phyloP scores from a whole-genome alignment of 352 stramenopile genomes.

The Globisporangium parvum region DNA sequence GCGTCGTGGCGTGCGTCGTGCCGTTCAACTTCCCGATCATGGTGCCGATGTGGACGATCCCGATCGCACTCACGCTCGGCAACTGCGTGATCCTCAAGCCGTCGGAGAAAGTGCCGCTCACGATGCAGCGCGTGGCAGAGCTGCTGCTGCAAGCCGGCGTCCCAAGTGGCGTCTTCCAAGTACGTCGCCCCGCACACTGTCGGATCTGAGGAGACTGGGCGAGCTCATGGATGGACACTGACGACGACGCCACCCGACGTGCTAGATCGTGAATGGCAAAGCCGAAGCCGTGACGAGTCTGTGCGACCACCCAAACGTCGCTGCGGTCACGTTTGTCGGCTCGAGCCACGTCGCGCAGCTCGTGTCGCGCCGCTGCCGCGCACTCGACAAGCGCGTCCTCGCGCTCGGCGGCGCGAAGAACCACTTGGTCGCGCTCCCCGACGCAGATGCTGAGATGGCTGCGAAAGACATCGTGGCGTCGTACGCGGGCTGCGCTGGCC shows the following conservation, averaged over 20 bases:
- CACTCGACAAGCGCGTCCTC: slow-evolving; percentile 92
- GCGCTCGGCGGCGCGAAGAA: slow-evolving; percentile 97
- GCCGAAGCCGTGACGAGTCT: slow-evolving; percentile 88
- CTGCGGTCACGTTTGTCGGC: slow-evolving; percentile 94
- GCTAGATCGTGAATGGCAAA: slow-evolving; percentile 93
- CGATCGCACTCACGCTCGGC: slow-evolving; percentile 94
- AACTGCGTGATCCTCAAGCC: slow-evolving; percentile 98
- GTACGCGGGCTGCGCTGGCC: slow-evolving; percentile 94
- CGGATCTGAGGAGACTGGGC: too few relatives aligned
- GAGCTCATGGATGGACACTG: too few relatives aligned
- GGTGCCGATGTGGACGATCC: slow-evolving; percentile 97
- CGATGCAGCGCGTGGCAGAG: slow-evolving; percentile 86
- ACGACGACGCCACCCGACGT: too few relatives aligned
- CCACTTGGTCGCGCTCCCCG: slow-evolving; percentile 93
- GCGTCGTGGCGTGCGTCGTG: slow-evolving; percentile 90
- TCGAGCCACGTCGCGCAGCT: slow-evolving; percentile 91
- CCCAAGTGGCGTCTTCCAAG: slow-evolving; percentile 92
- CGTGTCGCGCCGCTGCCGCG: slow-evolving; percentile 87
- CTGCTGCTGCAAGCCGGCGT: slow-evolving; percentile 91
- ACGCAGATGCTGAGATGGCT: slow-evolving; percentile 90
- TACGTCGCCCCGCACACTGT: slow-evolving; percentile 7
- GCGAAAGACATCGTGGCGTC: slow-evolving; percentile 94
- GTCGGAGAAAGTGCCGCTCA: slow-evolving; percentile 94
- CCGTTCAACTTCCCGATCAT: slow-evolving; percentile 99
- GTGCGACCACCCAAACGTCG: slow-evolving; percentile 89